Base-by-base conservation (phyloP, 345 rosid genomes). In the Murraya koenigii region DNA sequence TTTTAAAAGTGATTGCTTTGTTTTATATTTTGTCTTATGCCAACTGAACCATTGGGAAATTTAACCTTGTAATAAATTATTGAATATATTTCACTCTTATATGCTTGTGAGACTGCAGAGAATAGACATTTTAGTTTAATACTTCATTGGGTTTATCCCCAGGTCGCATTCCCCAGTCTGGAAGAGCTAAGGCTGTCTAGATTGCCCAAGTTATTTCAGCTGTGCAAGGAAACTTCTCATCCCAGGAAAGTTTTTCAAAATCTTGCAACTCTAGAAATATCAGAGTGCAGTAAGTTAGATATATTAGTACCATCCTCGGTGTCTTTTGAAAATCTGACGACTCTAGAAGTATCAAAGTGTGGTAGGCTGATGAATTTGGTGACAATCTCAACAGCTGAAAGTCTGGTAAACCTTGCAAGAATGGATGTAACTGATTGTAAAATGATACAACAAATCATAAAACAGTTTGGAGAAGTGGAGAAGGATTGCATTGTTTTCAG, bases 371-470 rank as follows among this genome's bases (percentile, higher is more conserved):
- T 10, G 7, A 33, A 62, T 68, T 80, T 85, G 41, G 2, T 80
- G 13, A 20, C 73, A 23, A 11, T 47, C 30, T 74, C 79, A 39
- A 39, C 72, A 1, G 85, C 77, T 17, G 66, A 75, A 74, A 71
- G 75, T 35, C 22, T 82, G 6, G 69, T 36, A 35, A 28, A 61
- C 2, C 87, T 82, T 6, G 9, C 20, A 10, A 75, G 8, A 66
- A 56, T 82, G 74, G 71, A 36, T 4, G 52, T 85, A 49, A 22
- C 5, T 5, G 60, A 71, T 13, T 85, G 87, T 30, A 11, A 75
- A 17, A 63, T 25, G 44, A 26, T 85, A 1, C 38, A n/a, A 36
- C 80, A 85, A 47, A 36, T 85, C 8, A 26, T 82, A 28, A 60
- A n/a, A 38, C 22, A 25, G 6, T 39, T 22, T 1, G 78, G 5